Base-by-base conservation (phyloP, 768 basidiomycete species). In the Pleurotus platypus region DNA sequence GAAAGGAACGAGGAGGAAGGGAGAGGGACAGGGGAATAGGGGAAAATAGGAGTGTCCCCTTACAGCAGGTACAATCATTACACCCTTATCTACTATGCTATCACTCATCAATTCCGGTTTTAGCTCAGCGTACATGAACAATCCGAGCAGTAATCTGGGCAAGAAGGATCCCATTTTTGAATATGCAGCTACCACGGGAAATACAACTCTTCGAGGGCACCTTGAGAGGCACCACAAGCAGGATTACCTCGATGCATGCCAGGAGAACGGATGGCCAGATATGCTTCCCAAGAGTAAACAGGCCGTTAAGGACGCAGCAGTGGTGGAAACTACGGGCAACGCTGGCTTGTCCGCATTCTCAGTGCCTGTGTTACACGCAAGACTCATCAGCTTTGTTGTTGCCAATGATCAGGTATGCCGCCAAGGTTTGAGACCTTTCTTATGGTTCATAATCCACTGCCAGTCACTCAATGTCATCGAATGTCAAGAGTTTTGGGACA, bases 381-480 rank as follows among this genome's bases (percentile, higher is more conserved):
- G 24, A 35, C 26, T 57, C 16, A 27, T 57, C 15, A 49, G 49
- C 38, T 57, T 57, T 16, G 49, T 57, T 37, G 56, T 57, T n/a
- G 56, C 56, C 15, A 48, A 57, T 38, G 48, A 57, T 39, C 56
- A 57, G 46, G 51, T 54, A 54, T 40, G 37, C 39, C 15, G 12
- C 22, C 22, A 24, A 24, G 22, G 15, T 18, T 40, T 30, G 8
- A 35, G 12, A 8, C 13, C 37, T 38, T 27, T 30, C 24, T 20
- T 37, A n/a, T 24, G 16, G 39, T n/a, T 38, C 30, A n/a, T 54
- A 30, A 54, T 37, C 35, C 51, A 38, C 40, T 55, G 53, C 35
- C 27, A 69, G 68, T 66, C 68, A 3, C 61, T 70, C 16, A 69
- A 66, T 49, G 58, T 72, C 24, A 58, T 70, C 18, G 64, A 71